These are phyloP conservation scores for Ploettnerulaceae sp. DNA, from an alignment of 2,329 filamentous ascomycete genomes.

Conservation along the genomic window DNA sequence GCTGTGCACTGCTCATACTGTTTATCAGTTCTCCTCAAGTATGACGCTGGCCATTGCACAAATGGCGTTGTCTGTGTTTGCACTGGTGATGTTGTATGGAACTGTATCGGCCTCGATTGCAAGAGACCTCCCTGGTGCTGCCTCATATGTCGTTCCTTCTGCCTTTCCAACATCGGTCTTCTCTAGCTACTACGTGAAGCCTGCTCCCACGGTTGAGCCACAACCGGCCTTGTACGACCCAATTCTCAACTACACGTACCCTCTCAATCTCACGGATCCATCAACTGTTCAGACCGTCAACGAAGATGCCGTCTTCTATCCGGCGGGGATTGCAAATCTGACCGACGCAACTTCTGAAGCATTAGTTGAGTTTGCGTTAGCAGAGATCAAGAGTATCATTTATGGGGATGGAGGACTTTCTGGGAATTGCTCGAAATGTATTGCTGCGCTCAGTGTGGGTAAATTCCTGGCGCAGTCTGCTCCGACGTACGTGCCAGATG, in stretches of 20 bases:
- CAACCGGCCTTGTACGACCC: constrained; percentile 50
- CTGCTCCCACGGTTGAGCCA: constrained; percentile 44
- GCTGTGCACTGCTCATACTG: no score
- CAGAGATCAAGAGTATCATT: constrained; percentile 44
- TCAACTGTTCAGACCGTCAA: constrained; percentile 45
- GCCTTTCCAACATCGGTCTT: constrained; percentile 48
- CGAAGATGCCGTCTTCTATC: constrained; percentile 47
- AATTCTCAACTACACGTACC: constrained; percentile 49
- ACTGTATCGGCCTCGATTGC: neutral
- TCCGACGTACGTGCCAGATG: constrained; percentile 44
- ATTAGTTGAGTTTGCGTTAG: constrained; percentile 40
- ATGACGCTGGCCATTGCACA: neutral
- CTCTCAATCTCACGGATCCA: constrained; percentile 50
- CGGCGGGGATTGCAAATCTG: constrained; percentile 43
- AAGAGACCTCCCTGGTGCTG: constrained; percentile 31
- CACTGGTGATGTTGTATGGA: neutral
- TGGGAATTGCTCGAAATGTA: constrained; percentile 48
- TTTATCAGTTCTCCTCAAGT: neutral
- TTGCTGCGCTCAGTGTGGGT: constrained; percentile 45
- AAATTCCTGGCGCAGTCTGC: constrained; percentile 46
- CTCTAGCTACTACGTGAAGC: constrained; percentile 44
- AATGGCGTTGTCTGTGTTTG: neutral
- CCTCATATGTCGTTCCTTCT: constrained; percentile 39
- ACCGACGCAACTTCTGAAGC: constrained; percentile 37
- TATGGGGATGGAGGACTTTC: constrained; percentile 34